Evolutionary conservation across 2,329 filamentous ascomycete genomes (phyloP), one percentile per base, ranked within the genome.

Genomic region (Aspergillus latus): DNA sequence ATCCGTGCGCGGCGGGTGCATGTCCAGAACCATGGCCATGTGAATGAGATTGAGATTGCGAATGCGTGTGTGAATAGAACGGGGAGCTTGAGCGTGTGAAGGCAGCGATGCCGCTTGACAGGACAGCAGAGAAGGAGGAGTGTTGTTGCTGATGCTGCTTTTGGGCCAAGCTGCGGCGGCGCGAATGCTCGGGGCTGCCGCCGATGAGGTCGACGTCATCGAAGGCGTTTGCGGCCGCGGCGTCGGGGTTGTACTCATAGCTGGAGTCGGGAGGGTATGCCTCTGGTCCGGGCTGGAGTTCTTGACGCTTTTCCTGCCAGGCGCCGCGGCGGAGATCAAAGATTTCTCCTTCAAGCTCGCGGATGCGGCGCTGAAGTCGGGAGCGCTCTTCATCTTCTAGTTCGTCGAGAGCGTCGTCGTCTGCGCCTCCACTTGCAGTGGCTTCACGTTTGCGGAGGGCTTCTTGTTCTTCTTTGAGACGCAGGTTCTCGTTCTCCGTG

Each of bases 241-340:
- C 64, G 10, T 54, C 48, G 34, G 45, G 46, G 50, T 64, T 58
- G 21, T 78, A 78, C n/a, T 47, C 44, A 9, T 44, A 3, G 11
- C 75, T 63, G 29, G 54, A 16, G 29, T 55, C 26, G 30, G 55
- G 16, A 75, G 21, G 15, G 8, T 39, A 37, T 26, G 26, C 45
- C 13, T 75, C 68, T 54, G 74, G 43, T 48, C 65, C 75, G 70
- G 92, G 88, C 70, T 92, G 88, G 76, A 96, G 78, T 66, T 92
- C 88, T 52, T 85, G 84, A 44, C 92, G 83, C 60, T 84, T 85
- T 64, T 96, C 92, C 63, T 90, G 84, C 92, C 92, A 97, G 36
- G 92, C 87, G 11, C 92, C 92, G 61, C 91, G 84, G 43, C 89
- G 85, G 34, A 97, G 82, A 65, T 97, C 92, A 66, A 92, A 90